Conservation (phyloP, 495 filamentous ascomycete genomes). For the Recurvomyces mirabilis region DNA sequence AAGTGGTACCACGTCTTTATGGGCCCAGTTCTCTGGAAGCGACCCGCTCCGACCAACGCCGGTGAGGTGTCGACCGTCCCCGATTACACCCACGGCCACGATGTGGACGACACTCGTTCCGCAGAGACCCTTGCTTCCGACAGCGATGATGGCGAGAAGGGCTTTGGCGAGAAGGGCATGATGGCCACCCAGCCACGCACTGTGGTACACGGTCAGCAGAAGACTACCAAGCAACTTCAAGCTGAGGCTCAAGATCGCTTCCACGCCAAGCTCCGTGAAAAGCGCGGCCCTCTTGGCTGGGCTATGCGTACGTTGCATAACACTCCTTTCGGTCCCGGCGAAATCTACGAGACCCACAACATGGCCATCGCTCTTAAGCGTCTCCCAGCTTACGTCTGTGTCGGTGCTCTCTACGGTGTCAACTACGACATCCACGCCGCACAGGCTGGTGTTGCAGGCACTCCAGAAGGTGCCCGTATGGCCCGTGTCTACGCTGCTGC, state of each 20-base stretch:
- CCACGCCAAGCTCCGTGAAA: constrained; percentile 43
- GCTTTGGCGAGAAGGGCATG: constrained; percentile 36
- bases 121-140: constrained; percentile 14
- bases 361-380: constrained; percentile 46
- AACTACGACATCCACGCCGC: constrained; percentile 65
- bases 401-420: constrained; percentile 50
- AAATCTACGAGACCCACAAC: constrained; percentile 57
- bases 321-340: constrained; percentile 51
- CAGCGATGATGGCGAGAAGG: constrained; percentile 1
- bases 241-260: constrained; percentile 39
- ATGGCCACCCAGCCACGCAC: constrained; percentile 30
- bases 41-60: neutral
- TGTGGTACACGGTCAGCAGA: constrained; percentile 26
- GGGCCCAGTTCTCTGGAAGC: neutral
- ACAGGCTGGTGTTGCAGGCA: constrained; percentile 51
- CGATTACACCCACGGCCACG: constrained; percentile 44
- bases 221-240: constrained; percentile 45
- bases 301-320: constrained; percentile 58
- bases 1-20: constrained; percentile 43
- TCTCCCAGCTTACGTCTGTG: constrained; percentile 46
- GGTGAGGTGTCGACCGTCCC: constrained; percentile 26
- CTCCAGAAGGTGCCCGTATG: constrained; percentile 57
- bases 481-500: constrained; percentile 21
- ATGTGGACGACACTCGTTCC: constrained; percentile 20
- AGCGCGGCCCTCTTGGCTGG: constrained; percentile 55